Conservation (phyloP, 1,139 yeast species). For the Casaregolazyma lundiana region DNA sequence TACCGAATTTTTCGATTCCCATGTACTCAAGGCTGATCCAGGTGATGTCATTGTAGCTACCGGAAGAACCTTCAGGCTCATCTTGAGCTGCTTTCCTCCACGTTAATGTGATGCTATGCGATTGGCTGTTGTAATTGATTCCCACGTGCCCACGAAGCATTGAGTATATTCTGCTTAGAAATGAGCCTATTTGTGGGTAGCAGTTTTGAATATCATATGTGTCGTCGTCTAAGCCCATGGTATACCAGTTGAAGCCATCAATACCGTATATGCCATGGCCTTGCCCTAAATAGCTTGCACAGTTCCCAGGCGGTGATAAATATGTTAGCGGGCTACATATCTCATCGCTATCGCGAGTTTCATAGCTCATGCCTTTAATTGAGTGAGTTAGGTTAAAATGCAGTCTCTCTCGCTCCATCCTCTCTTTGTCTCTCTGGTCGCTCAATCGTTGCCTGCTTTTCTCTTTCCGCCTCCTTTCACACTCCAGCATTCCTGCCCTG, state of each 20-base stretch:
- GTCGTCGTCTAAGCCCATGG: background rate
- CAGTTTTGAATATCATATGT: constrained; percentile 7
- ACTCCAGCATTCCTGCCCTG: constrained; percentile 6
- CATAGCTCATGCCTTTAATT: background rate
- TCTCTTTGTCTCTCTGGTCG: background rate
- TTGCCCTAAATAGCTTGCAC: background rate
- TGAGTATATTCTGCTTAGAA: background rate
- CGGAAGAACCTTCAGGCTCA: background rate
- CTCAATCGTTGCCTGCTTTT: background rate
- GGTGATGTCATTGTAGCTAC: background rate
- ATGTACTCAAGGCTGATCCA: constrained; percentile 5
- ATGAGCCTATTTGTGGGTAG: background rate
- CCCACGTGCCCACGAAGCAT: constrained; percentile 1
- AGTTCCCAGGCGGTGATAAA: constrained; percentile 1
- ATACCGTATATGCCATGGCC: constrained; percentile 2
- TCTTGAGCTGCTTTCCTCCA: constrained; percentile 1
- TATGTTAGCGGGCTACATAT: background rate
- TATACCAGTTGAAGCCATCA: constrained; percentile 6
- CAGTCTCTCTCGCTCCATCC: constrained; percentile 1
- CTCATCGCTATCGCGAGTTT: background rate
- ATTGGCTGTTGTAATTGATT: constrained; percentile 1
- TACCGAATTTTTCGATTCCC: constrained; percentile 1
- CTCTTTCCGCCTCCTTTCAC: constrained; percentile 1
- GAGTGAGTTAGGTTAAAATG: background rate
- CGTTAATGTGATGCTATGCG: constrained; percentile 4